These are phyloP conservation scores for Pleurotus citrinopileatus DNA, from an alignment of 768 basidiomycete species.

Conservation along the genomic window DNA sequence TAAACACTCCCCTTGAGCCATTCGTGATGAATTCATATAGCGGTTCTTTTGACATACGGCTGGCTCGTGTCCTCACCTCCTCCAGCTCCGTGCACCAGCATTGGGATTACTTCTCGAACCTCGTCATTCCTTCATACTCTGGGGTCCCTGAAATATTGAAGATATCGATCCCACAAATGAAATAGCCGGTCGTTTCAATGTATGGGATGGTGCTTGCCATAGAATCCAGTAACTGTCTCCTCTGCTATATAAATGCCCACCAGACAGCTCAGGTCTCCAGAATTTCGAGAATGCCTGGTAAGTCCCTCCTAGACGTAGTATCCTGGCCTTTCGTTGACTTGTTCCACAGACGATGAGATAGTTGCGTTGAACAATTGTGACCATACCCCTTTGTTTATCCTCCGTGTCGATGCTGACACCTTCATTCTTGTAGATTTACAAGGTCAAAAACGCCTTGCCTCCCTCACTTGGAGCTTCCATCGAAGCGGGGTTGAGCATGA, in stretches of 20 bases:
- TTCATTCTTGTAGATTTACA: slow-evolving; percentile 47
- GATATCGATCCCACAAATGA: background rate
- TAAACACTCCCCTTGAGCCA: background rate
- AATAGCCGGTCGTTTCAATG: slow-evolving; percentile 8
- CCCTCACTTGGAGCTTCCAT: slow-evolving; percentile 56
- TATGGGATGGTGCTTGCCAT: background rate
- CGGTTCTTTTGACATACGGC: slow-evolving; percentile 1
- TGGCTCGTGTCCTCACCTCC: slow-evolving; percentile 1
- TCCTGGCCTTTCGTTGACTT: background rate
- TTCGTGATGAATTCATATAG: background rate
- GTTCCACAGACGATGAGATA: slow-evolving; percentile 21
- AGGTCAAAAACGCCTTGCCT: slow-evolving; percentile 31
- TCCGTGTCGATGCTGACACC: slow-evolving; percentile 8
- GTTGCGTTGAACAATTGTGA: slow-evolving; percentile 37
- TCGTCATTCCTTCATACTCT: background rate
- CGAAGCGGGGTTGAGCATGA: slow-evolving; percentile 39
- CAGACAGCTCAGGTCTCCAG: background rate
- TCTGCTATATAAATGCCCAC: slow-evolving; percentile 2
- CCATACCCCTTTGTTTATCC: slow-evolving; percentile 10
- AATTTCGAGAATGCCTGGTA: slow-evolving; percentile 1
- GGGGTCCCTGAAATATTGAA: background rate
- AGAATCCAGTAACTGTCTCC: background rate
- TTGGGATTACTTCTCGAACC: background rate
- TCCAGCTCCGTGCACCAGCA: background rate
- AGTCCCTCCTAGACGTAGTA: background rate